Percentiles rank a stretch among this genome's conserved stretches.
phyloP scores from a whole-genome alignment of 202 grass and related monocot genomes.

The Bolboschoenoplectus hybrid region DNA sequence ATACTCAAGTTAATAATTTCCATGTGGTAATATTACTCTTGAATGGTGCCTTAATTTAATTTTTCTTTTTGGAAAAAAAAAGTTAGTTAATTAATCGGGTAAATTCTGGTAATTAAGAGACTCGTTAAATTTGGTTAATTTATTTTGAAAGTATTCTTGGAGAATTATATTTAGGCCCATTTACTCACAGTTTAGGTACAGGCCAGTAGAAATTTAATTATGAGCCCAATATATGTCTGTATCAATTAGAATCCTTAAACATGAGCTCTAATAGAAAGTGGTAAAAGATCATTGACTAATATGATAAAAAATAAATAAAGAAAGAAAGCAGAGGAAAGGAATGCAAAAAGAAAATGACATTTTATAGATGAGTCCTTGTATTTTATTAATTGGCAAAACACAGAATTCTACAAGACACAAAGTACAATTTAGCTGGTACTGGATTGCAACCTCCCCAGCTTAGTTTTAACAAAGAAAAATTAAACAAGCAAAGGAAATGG shows the following conservation, averaged over 20 bases:
- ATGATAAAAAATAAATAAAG: background rate
- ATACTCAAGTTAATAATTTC: too few relatives aligned
- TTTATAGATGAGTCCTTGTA: background rate
- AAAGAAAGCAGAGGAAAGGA: background rate
- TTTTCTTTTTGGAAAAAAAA: too few relatives aligned
- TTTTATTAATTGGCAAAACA: background rate
- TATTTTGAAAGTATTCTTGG: background rate
- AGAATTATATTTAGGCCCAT: background rate
- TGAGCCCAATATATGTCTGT: background rate
- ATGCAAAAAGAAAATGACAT: background rate
- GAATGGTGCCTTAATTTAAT: too few relatives aligned
- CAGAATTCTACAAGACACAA: background rate
- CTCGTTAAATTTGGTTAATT: background rate
- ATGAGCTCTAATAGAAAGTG: background rate
- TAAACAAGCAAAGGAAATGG: background rate
- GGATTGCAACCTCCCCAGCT: background rate
- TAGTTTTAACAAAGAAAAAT: constrained; percentile 1
- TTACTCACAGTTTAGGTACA: background rate
- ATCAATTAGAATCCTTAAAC: background rate
- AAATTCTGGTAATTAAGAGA: too few relatives aligned
- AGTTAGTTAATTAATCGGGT: too few relatives aligned
- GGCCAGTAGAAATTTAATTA: background rate
- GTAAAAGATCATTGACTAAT: background rate
- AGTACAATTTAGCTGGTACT: background rate
- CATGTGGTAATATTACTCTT: too few relatives aligned